phyloP scores from a whole-genome alignment of 257 asterid species.

The Rauvolfia tetraphylla region DNA sequence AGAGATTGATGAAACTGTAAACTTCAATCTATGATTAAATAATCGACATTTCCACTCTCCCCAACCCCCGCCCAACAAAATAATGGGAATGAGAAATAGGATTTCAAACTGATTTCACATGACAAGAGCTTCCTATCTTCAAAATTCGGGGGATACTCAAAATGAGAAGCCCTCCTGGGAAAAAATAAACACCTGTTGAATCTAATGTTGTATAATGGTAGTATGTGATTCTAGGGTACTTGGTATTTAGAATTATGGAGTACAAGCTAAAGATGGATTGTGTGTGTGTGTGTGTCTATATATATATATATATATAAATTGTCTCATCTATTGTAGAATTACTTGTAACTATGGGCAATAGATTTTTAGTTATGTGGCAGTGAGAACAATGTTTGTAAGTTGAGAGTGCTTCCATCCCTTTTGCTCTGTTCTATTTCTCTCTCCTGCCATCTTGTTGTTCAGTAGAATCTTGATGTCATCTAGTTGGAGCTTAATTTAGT shows the following conservation, averaged over 20 bases:
- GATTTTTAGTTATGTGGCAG: background rate
- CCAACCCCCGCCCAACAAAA: too few species aligned
- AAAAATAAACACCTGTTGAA: background rate
- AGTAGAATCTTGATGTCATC: background rate
- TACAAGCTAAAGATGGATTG: too few species aligned
- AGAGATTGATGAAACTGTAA: background rate
- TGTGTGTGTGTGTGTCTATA: too few species aligned
- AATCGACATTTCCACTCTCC: too few species aligned
- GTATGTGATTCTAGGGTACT: too few species aligned
- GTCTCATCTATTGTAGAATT: too few species aligned
- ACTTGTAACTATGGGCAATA: background rate
- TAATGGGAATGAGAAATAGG: background rate
- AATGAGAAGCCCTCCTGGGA: background rate
- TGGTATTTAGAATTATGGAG: too few species aligned
- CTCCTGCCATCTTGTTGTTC: background rate
- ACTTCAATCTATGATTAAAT: background rate
- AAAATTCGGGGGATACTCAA: background rate
- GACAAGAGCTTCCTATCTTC: background rate
- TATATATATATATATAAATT: too few species aligned
- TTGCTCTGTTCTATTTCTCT: background rate
- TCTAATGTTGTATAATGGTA: background rate
- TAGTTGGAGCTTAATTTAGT: background rate
- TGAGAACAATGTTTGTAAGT: background rate
- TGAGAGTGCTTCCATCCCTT: background rate
- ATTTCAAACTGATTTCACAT: background rate